Evolutionary conservation across 2,329 filamentous ascomycete genomes (phyloP).

Genomic region (Colletotrichum eremochloae): DNA sequence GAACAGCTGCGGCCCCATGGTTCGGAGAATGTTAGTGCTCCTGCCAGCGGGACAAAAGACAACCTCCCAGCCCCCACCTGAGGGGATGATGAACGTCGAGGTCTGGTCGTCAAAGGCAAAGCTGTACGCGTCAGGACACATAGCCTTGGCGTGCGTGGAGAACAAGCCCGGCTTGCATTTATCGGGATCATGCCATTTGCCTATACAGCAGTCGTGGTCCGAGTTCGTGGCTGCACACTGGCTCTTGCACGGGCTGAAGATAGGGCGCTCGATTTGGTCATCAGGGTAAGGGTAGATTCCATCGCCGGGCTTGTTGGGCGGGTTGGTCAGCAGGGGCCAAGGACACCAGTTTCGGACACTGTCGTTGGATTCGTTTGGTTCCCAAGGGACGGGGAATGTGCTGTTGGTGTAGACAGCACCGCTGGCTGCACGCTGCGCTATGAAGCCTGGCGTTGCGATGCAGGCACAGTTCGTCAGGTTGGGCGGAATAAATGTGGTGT

Average conservation of each 20-base stretch:
- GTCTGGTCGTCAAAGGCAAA: conserved; percentile 74
- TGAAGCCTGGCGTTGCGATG: conserved; percentile 76
- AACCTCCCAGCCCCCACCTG: conserved; percentile 82
- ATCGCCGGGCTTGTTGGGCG: conserved; percentile 77
- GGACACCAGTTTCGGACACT: conserved; percentile 81
- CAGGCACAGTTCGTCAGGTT: conserved; percentile 84
- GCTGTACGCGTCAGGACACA: conserved; percentile 89
- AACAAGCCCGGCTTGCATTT: conserved; percentile 78
- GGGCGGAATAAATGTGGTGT: conserved; percentile 76
- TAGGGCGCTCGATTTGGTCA: conserved; percentile 76
- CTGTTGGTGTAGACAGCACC: conserved; percentile 73
- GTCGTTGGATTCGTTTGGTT: conserved; percentile 68
- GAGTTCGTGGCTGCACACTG: conserved; percentile 78
- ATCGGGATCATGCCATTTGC: conserved; percentile 72
- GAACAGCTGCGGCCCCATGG: conserved; percentile 63
- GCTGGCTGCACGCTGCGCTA: conserved; percentile 67
- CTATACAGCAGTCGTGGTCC: conserved; percentile 81
- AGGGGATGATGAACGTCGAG: conserved; percentile 73
- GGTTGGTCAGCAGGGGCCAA: conserved; percentile 79
- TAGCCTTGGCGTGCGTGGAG: conserved; percentile 75
- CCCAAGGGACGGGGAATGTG: conserved; percentile 76
- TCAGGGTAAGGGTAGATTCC: conserved; percentile 87
- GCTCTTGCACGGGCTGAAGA: conserved; percentile 83
- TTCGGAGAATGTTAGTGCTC: conserved; percentile 70
- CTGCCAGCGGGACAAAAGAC: conserved; percentile 79